Conservation (phyloP, 2,329 filamentous ascomycete genomes). For the Bimuria novae-zelandiae region DNA sequence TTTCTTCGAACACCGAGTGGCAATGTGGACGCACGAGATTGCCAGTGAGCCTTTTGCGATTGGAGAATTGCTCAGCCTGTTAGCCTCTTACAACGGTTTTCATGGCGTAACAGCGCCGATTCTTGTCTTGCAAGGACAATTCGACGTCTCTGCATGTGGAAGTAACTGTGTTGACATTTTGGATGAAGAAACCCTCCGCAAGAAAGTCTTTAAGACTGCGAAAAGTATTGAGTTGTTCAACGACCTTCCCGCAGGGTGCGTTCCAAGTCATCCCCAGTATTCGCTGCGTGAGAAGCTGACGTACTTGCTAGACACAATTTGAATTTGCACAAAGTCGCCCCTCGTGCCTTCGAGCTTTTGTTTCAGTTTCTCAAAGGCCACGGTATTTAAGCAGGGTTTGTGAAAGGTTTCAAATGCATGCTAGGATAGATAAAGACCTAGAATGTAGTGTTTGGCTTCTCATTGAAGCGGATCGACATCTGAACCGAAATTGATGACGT, state of each 20-base stretch:
- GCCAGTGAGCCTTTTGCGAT: constrained; percentile 8
- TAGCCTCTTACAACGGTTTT: constrained; percentile 1
- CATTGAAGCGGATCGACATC: no score
- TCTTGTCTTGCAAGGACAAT: background rate
- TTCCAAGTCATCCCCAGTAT: constrained; percentile 2
- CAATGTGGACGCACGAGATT: background rate
- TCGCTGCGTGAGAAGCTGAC: background rate
- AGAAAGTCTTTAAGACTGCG: background rate
- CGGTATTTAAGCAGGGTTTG: background rate
- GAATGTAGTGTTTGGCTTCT: no score
- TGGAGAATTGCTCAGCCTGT: constrained; percentile 1
- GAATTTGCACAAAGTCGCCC: background rate
- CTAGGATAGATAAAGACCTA: no score
- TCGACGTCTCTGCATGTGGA: constrained; percentile 3
- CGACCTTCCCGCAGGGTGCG: constrained; percentile 10
- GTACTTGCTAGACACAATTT: background rate
- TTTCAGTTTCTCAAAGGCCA: background rate
- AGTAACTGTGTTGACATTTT: constrained; percentile 1
- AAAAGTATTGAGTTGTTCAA: background rate
- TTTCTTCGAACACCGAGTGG: constrained; percentile 5
- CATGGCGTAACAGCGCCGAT: constrained; percentile 2
- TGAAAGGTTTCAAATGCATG: background rate
- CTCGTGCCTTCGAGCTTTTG: background rate
- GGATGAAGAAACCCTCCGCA: background rate
- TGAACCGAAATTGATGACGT: no score